Percentiles rank a stretch among this genome's conserved stretches.
phyloP scores from a whole-genome alignment of 148 eudicot genomes.

The Vaccinium myrtillus region DNA sequence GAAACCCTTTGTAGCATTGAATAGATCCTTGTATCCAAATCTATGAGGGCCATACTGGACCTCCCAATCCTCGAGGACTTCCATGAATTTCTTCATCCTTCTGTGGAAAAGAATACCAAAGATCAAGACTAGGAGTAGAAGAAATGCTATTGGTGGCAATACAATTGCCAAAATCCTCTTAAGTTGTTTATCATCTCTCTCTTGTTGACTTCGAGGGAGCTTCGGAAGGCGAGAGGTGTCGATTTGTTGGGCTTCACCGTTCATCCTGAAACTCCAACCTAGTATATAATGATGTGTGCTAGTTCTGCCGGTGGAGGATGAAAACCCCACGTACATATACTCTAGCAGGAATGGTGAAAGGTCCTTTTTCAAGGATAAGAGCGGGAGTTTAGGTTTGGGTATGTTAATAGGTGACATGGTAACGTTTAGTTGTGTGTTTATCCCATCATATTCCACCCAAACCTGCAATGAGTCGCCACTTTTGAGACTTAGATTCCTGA shows the following conservation, averaged over 20 bases:
- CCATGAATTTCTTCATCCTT: neutral
- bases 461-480: constrained; percentile 25
- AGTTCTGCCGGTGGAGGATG: neutral
- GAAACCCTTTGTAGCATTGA: neutral
- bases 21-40: neutral
- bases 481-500: constrained; percentile 6
- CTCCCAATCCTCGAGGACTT: constrained; percentile 16
- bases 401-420: constrained; percentile 19
- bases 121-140: neutral
- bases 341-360: neutral
- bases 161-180: neutral
- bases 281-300: neutral
- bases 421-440: constrained; percentile 15
- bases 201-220: neutral
- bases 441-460: constrained; percentile 28
- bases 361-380: constrained; percentile 7
- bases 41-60: constrained; percentile 11
- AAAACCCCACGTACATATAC: constrained; percentile 9
- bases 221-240: neutral
- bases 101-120: neutral
- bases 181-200: too few relatives aligned
- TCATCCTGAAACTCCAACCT: constrained; percentile 11
- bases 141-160: neutral
- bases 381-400: constrained; percentile 17
- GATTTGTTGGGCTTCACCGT: neutral